Conservation (phyloP, 139 green algal genomes). For the Chlamydomonas sphaeroides region DNA sequence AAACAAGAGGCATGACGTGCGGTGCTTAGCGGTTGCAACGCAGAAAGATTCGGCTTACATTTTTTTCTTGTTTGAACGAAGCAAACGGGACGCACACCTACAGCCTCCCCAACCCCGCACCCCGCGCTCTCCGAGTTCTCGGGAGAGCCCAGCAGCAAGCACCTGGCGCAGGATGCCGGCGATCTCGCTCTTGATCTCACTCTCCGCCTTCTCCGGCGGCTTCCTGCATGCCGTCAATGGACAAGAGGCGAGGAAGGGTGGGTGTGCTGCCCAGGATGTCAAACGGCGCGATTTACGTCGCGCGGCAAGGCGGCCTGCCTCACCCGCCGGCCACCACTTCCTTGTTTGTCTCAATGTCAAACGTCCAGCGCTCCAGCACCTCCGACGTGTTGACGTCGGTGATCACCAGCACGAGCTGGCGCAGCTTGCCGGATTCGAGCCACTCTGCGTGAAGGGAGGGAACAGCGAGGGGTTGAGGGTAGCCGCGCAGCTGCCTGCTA, state of each 20-base stretch:
- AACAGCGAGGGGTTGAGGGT: no score
- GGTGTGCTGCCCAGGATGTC: no score
- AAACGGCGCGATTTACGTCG: no score
- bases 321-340: conserved; percentile 66
- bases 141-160: no score
- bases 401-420: conserved; percentile 95
- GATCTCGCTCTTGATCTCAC: conserved; percentile 91
- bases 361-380: conserved; percentile 96
- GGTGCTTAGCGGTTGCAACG: no score
- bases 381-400: conserved; percentile 69
- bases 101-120: no score
- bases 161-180: conserved; percentile 91
- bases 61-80: no score
- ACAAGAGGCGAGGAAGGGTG: neutral
- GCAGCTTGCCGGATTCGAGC: conserved; percentile 83
- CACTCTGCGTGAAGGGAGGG: conserved; percentile 72
- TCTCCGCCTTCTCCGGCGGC: conserved; percentile 80
- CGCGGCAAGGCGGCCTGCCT: no score
- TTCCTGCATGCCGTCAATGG: conserved; percentile 45
- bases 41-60: no score
- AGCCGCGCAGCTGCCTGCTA: neutral
- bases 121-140: no score
- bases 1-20: no score
- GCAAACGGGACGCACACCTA: no score
- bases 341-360: conserved; percentile 92